phyloP scores from a whole-genome alignment of 768 basidiomycete species.

The Tylopilus sp. region DNA sequence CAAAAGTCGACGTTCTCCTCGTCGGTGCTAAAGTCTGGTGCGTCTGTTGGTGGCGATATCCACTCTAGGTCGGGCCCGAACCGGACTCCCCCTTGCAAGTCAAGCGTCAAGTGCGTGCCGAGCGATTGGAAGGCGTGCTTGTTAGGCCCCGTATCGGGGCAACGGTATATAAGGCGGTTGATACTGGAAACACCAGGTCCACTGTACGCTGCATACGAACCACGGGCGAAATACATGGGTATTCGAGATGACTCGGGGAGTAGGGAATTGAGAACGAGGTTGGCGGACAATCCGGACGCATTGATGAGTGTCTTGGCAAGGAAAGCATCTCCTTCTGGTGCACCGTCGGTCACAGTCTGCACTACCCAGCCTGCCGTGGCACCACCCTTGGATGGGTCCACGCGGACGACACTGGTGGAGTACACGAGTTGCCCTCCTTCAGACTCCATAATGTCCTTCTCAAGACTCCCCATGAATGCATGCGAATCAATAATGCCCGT shows the following conservation, averaged over 20 bases:
- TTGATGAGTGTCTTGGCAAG: slow-evolving; percentile 79
- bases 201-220: slow-evolving; percentile 85
- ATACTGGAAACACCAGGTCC: slow-evolving; percentile 71
- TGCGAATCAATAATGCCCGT: slow-evolving; percentile 93
- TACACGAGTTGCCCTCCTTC: slow-evolving; percentile 69
- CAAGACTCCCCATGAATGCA: slow-evolving; percentile 75
- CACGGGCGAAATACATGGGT: slow-evolving; percentile 77
- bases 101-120: slow-evolving; percentile 89
- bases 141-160: slow-evolving; percentile 61
- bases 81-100: slow-evolving; percentile 76
- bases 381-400: slow-evolving; percentile 62
- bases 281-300: slow-evolving; percentile 71
- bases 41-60: slow-evolving; percentile 52
- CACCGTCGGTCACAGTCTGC: slow-evolving; percentile 62
- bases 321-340: slow-evolving; percentile 55
- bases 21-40: slow-evolving; percentile 26
- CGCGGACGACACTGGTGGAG: slow-evolving; percentile 78
- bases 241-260: slow-evolving; percentile 54
- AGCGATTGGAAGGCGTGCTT: slow-evolving; percentile 75
- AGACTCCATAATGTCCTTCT: slow-evolving; percentile 73
- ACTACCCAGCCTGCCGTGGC: slow-evolving; percentile 74
- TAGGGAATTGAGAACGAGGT: slow-evolving; percentile 68
- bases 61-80: slow-evolving; percentile 95
- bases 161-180: slow-evolving; percentile 86
- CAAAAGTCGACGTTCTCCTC: slow-evolving; percentile 71